Conservation (phyloP, 2,329 filamentous ascomycete genomes). For the Hypocrella siamensis region DNA sequence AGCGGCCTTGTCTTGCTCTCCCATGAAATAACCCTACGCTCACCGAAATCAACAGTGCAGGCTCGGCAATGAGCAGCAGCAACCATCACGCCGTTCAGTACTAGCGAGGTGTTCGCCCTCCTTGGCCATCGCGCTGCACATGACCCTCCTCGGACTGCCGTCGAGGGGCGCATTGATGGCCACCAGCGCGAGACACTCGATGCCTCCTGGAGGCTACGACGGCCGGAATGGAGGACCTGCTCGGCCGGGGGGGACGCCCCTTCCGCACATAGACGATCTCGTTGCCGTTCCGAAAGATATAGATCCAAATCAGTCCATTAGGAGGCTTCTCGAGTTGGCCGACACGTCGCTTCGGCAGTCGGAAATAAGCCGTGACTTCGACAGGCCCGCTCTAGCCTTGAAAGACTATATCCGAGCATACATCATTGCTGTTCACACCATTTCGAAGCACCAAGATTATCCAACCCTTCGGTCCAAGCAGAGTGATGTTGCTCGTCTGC, state of each 20-base stretch:
- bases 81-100: not conserved
- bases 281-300: conserved; percentile 29
- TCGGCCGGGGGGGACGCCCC: conserved; percentile 15
- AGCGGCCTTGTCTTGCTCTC: too few species aligned
- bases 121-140: not conserved
- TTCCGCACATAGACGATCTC: conserved; percentile 39
- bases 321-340: conserved; percentile 35
- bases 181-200: conserved; percentile 13
- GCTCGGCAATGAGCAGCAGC: not conserved
- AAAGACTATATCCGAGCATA: conserved; percentile 73
- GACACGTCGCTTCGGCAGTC: conserved; percentile 42
- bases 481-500: conserved; percentile 29
- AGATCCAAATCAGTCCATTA: conserved; percentile 32
- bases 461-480: conserved; percentile 43
- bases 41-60: too few species aligned
- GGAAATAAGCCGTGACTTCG: conserved; percentile 44
- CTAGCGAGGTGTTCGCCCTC: not conserved
- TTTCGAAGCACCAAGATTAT: conserved; percentile 65
- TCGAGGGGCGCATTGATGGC: conserved; percentile 11
- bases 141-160: not conserved
- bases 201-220: conserved; percentile 12
- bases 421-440: conserved; percentile 59
- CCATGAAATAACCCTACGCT: too few species aligned
- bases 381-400: conserved; percentile 58
- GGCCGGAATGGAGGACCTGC: conserved; percentile 12